These are phyloP conservation scores for Trichoderma simmonsii DNA, from an alignment of 2,329 filamentous ascomycete genomes.

Conservation along the genomic window DNA sequence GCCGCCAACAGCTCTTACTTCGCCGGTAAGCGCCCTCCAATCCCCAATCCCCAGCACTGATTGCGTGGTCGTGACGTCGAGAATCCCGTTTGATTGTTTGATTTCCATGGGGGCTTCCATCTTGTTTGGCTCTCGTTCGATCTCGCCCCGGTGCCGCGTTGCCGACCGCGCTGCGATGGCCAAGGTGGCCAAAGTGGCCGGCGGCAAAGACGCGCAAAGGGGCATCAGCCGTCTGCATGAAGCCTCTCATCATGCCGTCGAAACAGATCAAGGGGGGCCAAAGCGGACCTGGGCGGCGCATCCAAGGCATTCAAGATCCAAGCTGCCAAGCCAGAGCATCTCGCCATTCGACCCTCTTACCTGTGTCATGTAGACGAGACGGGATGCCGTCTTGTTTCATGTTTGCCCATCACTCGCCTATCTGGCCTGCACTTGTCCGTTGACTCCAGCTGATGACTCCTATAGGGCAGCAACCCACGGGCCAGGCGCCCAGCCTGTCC, in stretches of 20 bases:
- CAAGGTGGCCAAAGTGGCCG: background rate
- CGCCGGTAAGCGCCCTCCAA: conserved; percentile 11
- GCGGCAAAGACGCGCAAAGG: conserved; percentile 9
- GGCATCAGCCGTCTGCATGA: background rate
- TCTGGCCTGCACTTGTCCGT: conserved; percentile 13
- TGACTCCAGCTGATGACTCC: conserved; percentile 17
- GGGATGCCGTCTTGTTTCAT: conserved; percentile 26
- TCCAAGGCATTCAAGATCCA: background rate
- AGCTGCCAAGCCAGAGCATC: background rate
- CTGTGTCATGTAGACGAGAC: conserved; percentile 32
- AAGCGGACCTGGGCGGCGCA: background rate
- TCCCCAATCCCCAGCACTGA: background rate
- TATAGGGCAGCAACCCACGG: conserved; percentile 22
- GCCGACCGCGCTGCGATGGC: background rate
- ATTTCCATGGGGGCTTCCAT: background rate
- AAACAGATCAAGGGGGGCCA: conserved; percentile 10
- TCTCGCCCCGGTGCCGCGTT: background rate
- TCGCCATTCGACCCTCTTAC: conserved; percentile 27
- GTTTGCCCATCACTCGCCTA: conserved; percentile 18
- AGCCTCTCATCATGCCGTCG: background rate
- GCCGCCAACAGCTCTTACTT: conserved; percentile 17
- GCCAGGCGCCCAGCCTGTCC: conserved; percentile 44
- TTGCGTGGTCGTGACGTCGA: background rate
- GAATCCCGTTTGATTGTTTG: background rate
- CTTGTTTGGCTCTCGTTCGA: background rate